Evolutionary conservation across 2,329 filamentous ascomycete genomes (phyloP).

Genomic region (Remersonia thermophila): DNA sequence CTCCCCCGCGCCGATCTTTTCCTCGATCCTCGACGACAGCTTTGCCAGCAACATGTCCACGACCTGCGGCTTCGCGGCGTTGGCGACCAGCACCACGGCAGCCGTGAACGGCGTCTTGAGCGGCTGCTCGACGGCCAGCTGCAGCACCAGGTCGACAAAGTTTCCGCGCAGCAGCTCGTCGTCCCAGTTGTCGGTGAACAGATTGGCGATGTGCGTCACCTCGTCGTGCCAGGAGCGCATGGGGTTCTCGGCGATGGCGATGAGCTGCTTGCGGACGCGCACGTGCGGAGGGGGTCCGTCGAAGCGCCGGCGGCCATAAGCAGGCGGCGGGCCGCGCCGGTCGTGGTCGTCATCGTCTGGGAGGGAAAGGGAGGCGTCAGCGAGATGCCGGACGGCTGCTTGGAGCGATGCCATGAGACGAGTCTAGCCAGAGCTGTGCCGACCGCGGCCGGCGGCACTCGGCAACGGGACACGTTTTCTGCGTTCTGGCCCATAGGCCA

Average conservation of each 20-base stretch:
- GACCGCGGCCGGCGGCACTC: too few species aligned
- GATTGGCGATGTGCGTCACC: constrained; percentile 59
- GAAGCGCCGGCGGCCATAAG: constrained; percentile 46
- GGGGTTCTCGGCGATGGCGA: constrained; percentile 71
- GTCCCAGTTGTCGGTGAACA: constrained; percentile 74
- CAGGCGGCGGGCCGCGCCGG: constrained; percentile 51
- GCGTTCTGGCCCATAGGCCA: too few species aligned
- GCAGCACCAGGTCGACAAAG: constrained; percentile 62
- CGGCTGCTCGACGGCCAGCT: constrained; percentile 78
- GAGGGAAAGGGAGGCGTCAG: too few species aligned
- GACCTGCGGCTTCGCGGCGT: constrained; percentile 65
- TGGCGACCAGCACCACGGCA: constrained; percentile 67
- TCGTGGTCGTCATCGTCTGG: constrained; percentile 61
- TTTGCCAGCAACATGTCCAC: constrained; percentile 57
- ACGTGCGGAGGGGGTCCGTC: constrained; percentile 54
- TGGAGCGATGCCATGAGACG: too few species aligned
- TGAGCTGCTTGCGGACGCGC: constrained; percentile 64
- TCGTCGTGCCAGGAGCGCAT: constrained; percentile 70
- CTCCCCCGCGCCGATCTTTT: constrained; percentile 55
- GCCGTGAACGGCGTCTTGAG: constrained; percentile 96
- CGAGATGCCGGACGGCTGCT: too few species aligned
- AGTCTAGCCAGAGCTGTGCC: too few species aligned
- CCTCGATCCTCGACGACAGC: constrained; percentile 49
- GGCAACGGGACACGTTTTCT: too few species aligned
- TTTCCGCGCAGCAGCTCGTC: constrained; percentile 62